Evolutionary conservation across 2,329 filamentous ascomycete genomes (phyloP).

Genomic region (Fusarium temperatum): DNA sequence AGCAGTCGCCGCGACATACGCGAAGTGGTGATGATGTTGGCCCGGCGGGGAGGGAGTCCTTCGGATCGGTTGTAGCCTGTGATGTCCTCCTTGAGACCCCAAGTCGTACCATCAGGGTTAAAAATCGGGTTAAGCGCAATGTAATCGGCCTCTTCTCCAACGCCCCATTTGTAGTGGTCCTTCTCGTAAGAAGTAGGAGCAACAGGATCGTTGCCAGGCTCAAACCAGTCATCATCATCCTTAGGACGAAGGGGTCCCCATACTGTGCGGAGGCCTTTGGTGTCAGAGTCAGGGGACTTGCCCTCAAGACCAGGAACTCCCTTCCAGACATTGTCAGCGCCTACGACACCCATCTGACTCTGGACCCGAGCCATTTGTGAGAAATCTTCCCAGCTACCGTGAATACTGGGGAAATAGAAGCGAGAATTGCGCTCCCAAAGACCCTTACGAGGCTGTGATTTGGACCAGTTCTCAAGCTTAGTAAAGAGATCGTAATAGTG

Average conservation of each 20-base stretch:
- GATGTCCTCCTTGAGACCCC: slow-evolving; percentile 83
- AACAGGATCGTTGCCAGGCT: slow-evolving; percentile 74
- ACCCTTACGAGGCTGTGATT: slow-evolving; percentile 78
- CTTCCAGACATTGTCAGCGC: slow-evolving; percentile 74
- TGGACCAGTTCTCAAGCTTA: slow-evolving; percentile 75
- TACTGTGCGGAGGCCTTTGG: slow-evolving; percentile 62
- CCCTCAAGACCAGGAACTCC: slow-evolving; percentile 55
- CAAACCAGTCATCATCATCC: slow-evolving; percentile 75
- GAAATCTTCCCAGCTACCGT: slow-evolving; percentile 84
- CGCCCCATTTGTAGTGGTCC: slow-evolving; percentile 86
- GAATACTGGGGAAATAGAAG: slow-evolving; percentile 80
- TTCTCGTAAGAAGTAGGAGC: slow-evolving; percentile 78
- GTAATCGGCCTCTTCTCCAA: slow-evolving; percentile 88
- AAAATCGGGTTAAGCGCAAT: slow-evolving; percentile 94
- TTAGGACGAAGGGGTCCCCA: slow-evolving; percentile 85
- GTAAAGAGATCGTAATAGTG: slow-evolving; percentile 82
- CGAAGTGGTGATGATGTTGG: slow-evolving; percentile 88
- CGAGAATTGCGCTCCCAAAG: slow-evolving; percentile 83
- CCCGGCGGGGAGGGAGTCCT: slow-evolving; percentile 74
- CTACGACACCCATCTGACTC: slow-evolving; percentile 73
- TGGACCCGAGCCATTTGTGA: slow-evolving; percentile 77
- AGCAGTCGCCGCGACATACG: slow-evolving; percentile 84
- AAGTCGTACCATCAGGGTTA: slow-evolving; percentile 86
- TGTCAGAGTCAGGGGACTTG: slow-evolving; percentile 48
- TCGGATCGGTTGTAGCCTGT: slow-evolving; percentile 78